Conservation (phyloP, 2,329 filamentous ascomycete genomes). For the Aspergillus pseudotamarii region DNA sequence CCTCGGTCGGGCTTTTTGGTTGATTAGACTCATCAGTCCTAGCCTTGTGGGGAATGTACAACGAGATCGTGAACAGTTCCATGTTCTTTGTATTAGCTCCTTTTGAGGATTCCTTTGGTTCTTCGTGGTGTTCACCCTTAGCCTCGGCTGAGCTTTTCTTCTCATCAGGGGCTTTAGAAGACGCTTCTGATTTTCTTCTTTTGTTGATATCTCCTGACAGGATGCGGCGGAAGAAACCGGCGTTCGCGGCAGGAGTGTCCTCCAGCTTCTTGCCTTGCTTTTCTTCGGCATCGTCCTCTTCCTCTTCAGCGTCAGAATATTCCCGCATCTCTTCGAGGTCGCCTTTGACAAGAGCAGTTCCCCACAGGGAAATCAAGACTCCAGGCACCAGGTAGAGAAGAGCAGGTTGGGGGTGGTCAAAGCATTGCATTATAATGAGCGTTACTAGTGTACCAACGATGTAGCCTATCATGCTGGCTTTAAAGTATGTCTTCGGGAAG, state of each 20-base stretch:
- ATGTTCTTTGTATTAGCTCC: conserved; percentile 18
- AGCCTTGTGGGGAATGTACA: conserved; percentile 32
- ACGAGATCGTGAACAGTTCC: conserved; percentile 36
- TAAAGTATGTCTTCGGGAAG: conserved; percentile 87
- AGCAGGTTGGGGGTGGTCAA: conserved; percentile 82
- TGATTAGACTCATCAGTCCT: conserved; percentile 10
- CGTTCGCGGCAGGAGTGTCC: conserved; percentile 32
- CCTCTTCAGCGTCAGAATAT: conserved; percentile 69
- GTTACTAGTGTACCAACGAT: conserved; percentile 75
- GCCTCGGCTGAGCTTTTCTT: conserved; percentile 9
- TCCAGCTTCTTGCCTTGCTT: conserved; percentile 44
- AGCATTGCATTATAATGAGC: conserved; percentile 74
- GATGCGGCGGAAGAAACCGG: conserved; percentile 31
- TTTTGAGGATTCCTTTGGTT: conserved; percentile 3
- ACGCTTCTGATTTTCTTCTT: conserved; percentile 5
- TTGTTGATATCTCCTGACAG: conserved; percentile 26
- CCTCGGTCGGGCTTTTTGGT: neutral
- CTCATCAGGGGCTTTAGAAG: neutral
- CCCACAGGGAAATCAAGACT: conserved; percentile 74
- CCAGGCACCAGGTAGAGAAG: conserved; percentile 90
- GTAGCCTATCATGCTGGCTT: conserved; percentile 76
- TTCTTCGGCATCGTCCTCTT: conserved; percentile 23
- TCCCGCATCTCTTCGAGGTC: conserved; percentile 77
- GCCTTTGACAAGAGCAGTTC: conserved; percentile 70
- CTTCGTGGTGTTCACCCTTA: conserved; percentile 38